Evolutionary conservation across 345 rosid species (phyloP).

Genomic region (Balakata baccata): DNA sequence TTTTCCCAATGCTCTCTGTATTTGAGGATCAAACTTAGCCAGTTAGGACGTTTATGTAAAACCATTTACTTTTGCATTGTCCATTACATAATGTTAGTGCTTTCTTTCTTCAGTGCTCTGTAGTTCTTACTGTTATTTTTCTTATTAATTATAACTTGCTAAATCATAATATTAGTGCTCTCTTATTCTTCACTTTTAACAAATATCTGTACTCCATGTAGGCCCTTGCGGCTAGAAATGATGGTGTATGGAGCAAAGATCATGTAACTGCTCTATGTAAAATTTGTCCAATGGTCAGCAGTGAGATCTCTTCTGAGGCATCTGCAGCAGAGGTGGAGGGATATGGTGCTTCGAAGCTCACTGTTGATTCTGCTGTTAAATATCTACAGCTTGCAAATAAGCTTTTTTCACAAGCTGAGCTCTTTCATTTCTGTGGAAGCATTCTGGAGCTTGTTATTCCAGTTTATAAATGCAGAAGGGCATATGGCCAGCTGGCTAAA

Average conservation of each 20-base stretch:
- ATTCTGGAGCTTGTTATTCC: constrained; percentile 96
- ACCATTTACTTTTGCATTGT: neutral
- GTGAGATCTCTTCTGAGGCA: constrained; percentile 86
- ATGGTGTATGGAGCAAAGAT: constrained; percentile 98
- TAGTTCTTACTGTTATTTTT: neutral
- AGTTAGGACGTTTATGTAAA: neutral
- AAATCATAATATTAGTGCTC: neutral
- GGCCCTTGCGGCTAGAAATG: constrained; percentile 95
- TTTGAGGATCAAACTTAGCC: neutral
- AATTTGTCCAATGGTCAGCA: constrained; percentile 93
- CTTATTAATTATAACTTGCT: neutral
- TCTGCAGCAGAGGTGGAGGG: constrained; percentile 99
- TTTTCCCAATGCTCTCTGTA: neutral
- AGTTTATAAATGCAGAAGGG: constrained; percentile 93
- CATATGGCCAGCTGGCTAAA: constrained; percentile 92
- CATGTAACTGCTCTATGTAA: constrained; percentile 77
- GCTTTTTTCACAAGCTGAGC: constrained; percentile 97
- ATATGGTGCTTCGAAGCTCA: constrained; percentile 97
- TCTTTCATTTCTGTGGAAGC: constrained; percentile 94
- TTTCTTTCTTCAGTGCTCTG: neutral
- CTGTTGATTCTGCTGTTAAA: constrained; percentile 98
- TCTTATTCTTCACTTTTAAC: neutral
- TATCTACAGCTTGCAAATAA: constrained; percentile 92
- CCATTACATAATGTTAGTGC: neutral
- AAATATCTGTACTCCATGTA: constrained; percentile 26